Conservation (phyloP, 805 yeast species). For the Zygosaccharomyces siamensis region DNA sequence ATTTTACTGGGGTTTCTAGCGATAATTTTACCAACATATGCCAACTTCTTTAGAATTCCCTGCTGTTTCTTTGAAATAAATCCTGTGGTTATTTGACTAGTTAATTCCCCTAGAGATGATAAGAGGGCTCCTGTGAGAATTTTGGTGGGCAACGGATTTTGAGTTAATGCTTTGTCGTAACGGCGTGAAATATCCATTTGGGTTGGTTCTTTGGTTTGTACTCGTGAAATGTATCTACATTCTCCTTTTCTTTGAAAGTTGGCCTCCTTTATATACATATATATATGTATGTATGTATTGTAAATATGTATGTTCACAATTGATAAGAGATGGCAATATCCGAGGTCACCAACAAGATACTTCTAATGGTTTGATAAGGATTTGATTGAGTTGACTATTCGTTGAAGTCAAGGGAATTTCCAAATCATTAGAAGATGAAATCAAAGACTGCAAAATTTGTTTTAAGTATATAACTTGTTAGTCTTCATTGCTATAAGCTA, state of each 20-base stretch:
- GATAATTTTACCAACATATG: neutral
- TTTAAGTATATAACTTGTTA: neutral
- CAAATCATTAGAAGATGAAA: too few relatives aligned
- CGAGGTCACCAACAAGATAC: neutral
- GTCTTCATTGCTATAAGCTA: neutral
- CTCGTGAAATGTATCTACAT: too few relatives aligned
- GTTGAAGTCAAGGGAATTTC: neutral
- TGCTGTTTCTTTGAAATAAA: slow-evolving; percentile 1
- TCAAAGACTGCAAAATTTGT: too few relatives aligned
- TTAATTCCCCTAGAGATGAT: slow-evolving; percentile 18
- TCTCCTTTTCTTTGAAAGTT: neutral
- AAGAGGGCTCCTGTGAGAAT: slow-evolving; percentile 20
- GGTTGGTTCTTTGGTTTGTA: too few relatives aligned
- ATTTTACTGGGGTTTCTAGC: slow-evolving; percentile 13
- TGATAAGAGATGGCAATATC: slow-evolving; percentile 7
- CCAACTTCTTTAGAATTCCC: slow-evolving; percentile 4
- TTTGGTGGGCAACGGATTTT: slow-evolving; percentile 18
- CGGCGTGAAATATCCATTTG: neutral
- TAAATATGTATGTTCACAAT: neutral
- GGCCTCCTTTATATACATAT: neutral
- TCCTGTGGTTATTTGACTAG: slow-evolving; percentile 17
- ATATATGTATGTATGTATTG: neutral
- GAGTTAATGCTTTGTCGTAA: slow-evolving; percentile 15
- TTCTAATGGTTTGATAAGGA: neutral
- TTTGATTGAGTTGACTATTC: neutral